Percentiles rank a stretch among this genome's conserved stretches.
Evolutionary conservation across 257 asterid genomes (phyloP).

Genomic region (Penstemon barbatus): DNA sequence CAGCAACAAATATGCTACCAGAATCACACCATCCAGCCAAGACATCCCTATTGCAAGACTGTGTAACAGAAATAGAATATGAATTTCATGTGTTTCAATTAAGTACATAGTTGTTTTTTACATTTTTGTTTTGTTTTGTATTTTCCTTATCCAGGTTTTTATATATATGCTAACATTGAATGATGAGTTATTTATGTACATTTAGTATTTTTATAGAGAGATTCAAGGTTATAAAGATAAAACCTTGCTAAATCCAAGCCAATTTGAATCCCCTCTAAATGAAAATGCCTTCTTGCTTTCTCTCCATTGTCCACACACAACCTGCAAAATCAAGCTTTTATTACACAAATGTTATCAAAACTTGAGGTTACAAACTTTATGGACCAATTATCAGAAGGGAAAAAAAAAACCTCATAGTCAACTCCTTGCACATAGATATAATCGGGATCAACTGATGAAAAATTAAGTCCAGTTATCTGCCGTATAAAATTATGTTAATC

Average conservation of each 20-base stretch:
- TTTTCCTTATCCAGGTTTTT: neutral
- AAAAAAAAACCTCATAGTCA: conserved; percentile 72
- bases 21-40: conserved; percentile 62
- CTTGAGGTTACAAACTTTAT: conserved; percentile 1
- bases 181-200: neutral
- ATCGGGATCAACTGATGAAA: conserved; percentile 74
- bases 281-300: conserved; percentile 66
- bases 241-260: conserved; percentile 99
- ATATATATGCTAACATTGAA: neutral
- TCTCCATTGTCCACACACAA: conserved; percentile 76
- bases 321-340: conserved; percentile 45
- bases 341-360: neutral
- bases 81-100: conserved; percentile 10
- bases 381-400: neutral
- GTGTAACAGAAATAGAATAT: conserved; percentile 25
- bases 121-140: no score
- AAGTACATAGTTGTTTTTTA: no score
- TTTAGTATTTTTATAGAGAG: neutral
- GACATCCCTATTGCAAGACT: conserved; percentile 45
- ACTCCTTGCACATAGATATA: conserved; percentile 87
- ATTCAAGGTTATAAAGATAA: conserved; percentile 1
- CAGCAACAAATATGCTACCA: conserved; percentile 56
- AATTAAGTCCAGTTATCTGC: conserved; percentile 92
- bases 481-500: conserved; percentile 17
- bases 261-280: conserved; percentile 92